Conservation (phyloP, 116 monocot genomes). For the Posidonia oceanica region DNA sequence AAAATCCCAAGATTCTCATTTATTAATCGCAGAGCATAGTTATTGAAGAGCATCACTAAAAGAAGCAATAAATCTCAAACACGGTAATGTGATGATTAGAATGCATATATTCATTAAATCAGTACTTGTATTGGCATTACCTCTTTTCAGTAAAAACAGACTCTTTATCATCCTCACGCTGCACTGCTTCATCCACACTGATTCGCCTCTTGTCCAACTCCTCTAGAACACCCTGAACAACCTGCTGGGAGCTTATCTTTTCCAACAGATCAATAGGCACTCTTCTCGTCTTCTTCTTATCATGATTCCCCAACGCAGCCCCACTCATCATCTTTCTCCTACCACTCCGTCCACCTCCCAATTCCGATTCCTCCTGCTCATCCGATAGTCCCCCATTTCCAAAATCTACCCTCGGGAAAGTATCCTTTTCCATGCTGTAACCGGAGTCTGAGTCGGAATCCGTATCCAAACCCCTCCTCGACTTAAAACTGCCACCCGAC, state of each 20-base stretch:
- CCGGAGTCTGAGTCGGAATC: conserved; percentile 12
- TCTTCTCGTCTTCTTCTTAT: conserved; percentile 54
- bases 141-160: conserved; percentile 64
- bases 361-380: conserved; percentile 17
- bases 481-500: conserved; percentile 1
- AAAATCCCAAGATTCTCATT: too few species aligned
- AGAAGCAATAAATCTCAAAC: neutral
- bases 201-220: conserved; percentile 33
- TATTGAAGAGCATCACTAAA: too few species aligned
- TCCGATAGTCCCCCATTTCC: conserved; percentile 1
- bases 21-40: too few species aligned
- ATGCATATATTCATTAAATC: neutral
- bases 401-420: conserved; percentile 16
- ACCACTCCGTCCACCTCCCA: conserved; percentile 4
- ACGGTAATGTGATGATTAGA: neutral
- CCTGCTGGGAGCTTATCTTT: conserved; percentile 11
- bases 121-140: conserved; percentile 13
- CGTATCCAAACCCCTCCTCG: conserved; percentile 20
- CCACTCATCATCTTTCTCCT: conserved; percentile 49
- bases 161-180: conserved; percentile 20
- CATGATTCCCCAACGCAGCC: conserved; percentile 54
- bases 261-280: conserved; percentile 20
- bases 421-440: conserved; percentile 6
- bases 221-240: conserved; percentile 41
- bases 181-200: neutral